These are phyloP conservation scores for Solanum pinnatisectum DNA, from an alignment of 257 asterid species.

Conservation along the genomic window DNA sequence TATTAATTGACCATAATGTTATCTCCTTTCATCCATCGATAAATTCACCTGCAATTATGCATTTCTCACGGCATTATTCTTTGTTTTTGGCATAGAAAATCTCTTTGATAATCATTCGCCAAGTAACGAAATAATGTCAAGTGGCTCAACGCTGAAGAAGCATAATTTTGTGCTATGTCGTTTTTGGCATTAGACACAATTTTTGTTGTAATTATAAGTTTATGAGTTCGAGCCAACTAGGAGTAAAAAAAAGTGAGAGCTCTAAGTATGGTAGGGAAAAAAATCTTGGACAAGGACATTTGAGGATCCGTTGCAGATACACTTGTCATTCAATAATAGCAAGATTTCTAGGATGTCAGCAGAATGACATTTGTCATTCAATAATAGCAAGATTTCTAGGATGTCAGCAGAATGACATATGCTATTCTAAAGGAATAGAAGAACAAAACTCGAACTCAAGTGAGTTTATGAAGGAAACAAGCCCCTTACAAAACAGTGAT, in stretches of 20 bases:
- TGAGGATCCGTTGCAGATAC: not conserved
- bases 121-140: not conserved
- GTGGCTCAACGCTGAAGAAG: not conserved
- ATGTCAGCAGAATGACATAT: not conserved
- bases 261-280: not conserved
- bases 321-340: not conserved
- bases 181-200: not conserved
- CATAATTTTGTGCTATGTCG: not conserved
- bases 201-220: not conserved
- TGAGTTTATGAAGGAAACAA: not conserved
- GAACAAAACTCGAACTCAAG: not conserved
- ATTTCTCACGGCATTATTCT: not conserved
- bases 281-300: accelerated
- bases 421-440: not conserved
- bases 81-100: accelerated
- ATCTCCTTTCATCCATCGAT: too few relatives aligned
- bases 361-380: not conserved
- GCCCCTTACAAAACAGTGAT: not conserved
- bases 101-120: not conserved
- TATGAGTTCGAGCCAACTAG: not conserved
- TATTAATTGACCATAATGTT: too few relatives aligned
- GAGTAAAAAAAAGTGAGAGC: not conserved
- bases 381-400: not conserved
- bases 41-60: too few relatives aligned
- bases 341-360: not conserved